Evolutionary conservation across 305 asterid species (phyloP).

Genomic region (Salvia sclarea): DNA sequence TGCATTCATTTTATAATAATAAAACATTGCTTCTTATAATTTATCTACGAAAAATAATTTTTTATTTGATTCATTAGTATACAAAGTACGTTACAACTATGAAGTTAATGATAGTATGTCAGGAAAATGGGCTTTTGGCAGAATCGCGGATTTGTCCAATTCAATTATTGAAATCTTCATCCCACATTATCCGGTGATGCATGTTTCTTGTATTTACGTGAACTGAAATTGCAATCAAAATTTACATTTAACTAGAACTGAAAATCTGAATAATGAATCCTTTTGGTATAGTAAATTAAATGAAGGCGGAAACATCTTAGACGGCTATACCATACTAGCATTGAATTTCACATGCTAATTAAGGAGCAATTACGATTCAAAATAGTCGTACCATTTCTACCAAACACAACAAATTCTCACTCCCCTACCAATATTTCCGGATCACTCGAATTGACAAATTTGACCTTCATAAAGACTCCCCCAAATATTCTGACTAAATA

Average conservation of each 20-base stretch:
- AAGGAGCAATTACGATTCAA: background rate
- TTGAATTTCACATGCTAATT: background rate
- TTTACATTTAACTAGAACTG: too few species aligned
- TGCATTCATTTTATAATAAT: too few species aligned
- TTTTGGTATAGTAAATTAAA: background rate
- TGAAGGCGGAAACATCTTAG: background rate
- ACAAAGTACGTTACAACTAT: background rate
- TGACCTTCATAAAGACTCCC: conserved; percentile 17
- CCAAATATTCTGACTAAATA: conserved; percentile 13
- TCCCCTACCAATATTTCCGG: background rate
- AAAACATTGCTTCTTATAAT: too few species aligned
- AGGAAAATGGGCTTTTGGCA: background rate
- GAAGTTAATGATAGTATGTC: background rate
- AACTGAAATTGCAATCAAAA: too few species aligned
- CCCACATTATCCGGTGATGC: background rate
- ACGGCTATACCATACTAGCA: background rate
- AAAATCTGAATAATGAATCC: background rate
- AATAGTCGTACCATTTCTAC: conserved; percentile 6
- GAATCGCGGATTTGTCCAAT: background rate
- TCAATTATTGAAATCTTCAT: background rate
- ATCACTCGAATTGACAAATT: conserved; percentile 7
- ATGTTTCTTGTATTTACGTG: too few species aligned
- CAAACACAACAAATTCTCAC: conserved; percentile 3
- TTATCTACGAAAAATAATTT: too few species aligned
- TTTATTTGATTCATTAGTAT: too few species aligned